Base-by-base conservation (phyloP, 495 filamentous ascomycete species). In the Aspergillus bridgeri region DNA sequence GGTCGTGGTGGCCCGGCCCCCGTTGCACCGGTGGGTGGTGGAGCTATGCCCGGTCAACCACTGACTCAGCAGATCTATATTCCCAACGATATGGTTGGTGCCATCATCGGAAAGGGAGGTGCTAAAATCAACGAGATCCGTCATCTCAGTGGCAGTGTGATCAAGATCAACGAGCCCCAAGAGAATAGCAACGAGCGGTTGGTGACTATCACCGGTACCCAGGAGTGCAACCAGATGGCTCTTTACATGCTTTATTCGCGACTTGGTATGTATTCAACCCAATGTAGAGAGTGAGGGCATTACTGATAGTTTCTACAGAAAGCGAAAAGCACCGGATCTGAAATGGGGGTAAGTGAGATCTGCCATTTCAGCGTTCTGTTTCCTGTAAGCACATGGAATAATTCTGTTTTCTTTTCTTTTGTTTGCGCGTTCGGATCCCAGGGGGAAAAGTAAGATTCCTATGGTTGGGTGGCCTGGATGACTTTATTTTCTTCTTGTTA, bases 91-190 rank as follows among this genome's bases (percentile, higher is more conserved):
- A 98, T 98, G 94, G 94, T 98, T 53, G 94, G 94, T 50, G 94
- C 94, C 48, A 98, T 98, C 65, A 98, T 98, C 65, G 94, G 94
- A 58, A 98, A 98, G 77, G 95, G 94, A 56, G 94, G 94, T 59
- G 90, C 91, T 22, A 98, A 98, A 84, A 98, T 98, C 80, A 98
- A 98, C 69, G 94, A 98, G 77, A 98, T 98, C 59, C 86, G 94
- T 55, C 91, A 95, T 64, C 82, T 98, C 63, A 95, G 89, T 65
- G 95, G 95, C 59, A 98, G 94, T 74, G 93, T 98, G 13, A 98
- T 98, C 70, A 98, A 98, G 83, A 98, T 98, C 79, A 98, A 98
- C 71, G 94, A 98, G 69, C 94, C 94, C 0, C 93, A 96, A 66
- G 95, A 98, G 70, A 98, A 95, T 75, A 97, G 91, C 80, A 98